These are phyloP conservation scores for Malus sylvestris DNA, from an alignment of 306 rosid species.

Conservation along the genomic window DNA sequence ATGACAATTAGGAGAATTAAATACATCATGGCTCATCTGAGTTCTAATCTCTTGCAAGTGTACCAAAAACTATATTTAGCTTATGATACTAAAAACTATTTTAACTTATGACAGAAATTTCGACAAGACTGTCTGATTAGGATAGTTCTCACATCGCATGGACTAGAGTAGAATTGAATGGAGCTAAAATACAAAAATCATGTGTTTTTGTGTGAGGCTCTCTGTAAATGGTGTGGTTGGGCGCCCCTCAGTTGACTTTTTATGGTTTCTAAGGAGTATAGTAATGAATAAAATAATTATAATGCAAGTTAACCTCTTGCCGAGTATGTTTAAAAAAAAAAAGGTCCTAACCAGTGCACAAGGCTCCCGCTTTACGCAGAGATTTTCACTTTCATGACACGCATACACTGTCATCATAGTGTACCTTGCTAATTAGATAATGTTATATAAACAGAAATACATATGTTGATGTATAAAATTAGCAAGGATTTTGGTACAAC, in stretches of 20 bases:
- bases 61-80: background rate
- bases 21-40: background rate
- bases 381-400: no score
- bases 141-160: background rate
- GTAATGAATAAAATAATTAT: background rate
- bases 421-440: no score
- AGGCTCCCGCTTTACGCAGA: no score
- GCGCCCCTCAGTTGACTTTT: background rate
- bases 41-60: background rate
- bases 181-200: no score
- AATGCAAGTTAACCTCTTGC: constrained; percentile 46
- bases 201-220: background rate
- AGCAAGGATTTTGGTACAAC: no score
- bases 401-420: no score
- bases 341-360: no score
- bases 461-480: no score
- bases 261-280: background rate
- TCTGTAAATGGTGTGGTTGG: background rate
- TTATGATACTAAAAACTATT: background rate
- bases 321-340: no score
- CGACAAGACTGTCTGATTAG: accelerated
- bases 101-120: no score
- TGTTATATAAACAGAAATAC: no score
- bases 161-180: no score
- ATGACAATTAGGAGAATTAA: background rate